phyloP scores from a whole-genome alignment of 192 early-diverging fungal species.

The Obelidium mucronatum region DNA sequence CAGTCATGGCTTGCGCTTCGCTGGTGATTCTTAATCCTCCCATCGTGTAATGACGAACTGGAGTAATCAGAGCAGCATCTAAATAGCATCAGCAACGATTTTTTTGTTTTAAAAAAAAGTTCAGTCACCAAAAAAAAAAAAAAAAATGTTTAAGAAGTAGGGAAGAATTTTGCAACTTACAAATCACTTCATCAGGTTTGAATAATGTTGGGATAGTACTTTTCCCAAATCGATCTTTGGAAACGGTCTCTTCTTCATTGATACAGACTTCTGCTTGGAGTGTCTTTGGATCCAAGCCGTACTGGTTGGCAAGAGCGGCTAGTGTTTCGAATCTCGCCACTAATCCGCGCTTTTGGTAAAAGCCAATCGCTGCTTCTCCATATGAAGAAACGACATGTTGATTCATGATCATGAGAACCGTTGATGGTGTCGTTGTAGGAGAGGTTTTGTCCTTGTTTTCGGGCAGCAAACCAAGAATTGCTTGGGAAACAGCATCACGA shows the following conservation, averaged over 20 bases:
- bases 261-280: not conserved
- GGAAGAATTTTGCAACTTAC: constrained; percentile 22
- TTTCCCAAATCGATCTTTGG: constrained; percentile 35
- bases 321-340: constrained; percentile 36
- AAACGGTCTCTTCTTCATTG: constrained; percentile 1
- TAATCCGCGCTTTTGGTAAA: constrained; percentile 54
- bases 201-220: not conserved
- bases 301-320: not conserved
- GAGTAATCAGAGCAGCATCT: constrained; percentile 62
- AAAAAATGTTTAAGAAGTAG: not conserved
- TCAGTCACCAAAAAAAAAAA: constrained; percentile 2
- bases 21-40: constrained; percentile 55
- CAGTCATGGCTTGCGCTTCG: constrained; percentile 12
- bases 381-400: constrained; percentile 47
- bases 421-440: not conserved
- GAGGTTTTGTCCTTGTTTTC: not conserved
- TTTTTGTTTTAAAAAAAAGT: not conserved
- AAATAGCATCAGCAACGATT: not conserved
- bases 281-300: not conserved
- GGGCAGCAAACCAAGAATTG: constrained; percentile 15
- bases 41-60: constrained; percentile 90
- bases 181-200: constrained; percentile 44
- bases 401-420: constrained; percentile 47
- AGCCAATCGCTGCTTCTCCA: constrained; percentile 49
- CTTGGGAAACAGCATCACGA: constrained; percentile 80